phyloP scores from a whole-genome alignment of 495 filamentous ascomycete species.

The Alectoria sarmentosa region DNA sequence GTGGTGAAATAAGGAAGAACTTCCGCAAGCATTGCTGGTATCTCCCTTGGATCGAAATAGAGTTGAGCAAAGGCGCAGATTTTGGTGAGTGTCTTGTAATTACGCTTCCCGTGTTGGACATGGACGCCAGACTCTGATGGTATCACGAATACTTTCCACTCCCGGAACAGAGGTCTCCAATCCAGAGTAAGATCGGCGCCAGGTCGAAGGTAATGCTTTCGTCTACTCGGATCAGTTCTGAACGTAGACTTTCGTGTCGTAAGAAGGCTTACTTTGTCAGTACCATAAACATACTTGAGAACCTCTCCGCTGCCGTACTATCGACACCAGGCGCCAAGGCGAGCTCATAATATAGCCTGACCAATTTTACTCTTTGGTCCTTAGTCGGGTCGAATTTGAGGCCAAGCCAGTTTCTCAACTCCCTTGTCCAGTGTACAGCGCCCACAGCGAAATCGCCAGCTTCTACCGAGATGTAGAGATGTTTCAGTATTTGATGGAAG shows the following conservation, averaged over 20 bases:
- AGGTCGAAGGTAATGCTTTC: slow-evolving; percentile 90
- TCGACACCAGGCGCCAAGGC: slow-evolving; percentile 87
- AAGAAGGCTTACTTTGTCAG: slow-evolving; percentile 67
- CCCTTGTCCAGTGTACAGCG: slow-evolving; percentile 93
- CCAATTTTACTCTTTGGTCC: slow-evolving; percentile 71
- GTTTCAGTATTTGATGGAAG: slow-evolving; percentile 77
- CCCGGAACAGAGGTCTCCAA: slow-evolving; percentile 88
- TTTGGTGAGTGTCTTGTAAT: slow-evolving; percentile 70
- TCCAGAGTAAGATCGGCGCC: slow-evolving; percentile 83
- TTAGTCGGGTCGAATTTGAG: slow-evolving; percentile 94
- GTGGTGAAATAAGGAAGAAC: slow-evolving; percentile 93
- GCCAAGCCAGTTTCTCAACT: slow-evolving; percentile 88
- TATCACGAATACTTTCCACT: slow-evolving; percentile 81
- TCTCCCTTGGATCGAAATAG: slow-evolving; percentile 85
- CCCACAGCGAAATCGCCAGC: slow-evolving; percentile 92
- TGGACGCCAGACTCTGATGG: slow-evolving; percentile 68
- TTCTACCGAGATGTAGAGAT: slow-evolving; percentile 84
- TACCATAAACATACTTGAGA: slow-evolving; percentile 92
- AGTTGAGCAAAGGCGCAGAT: slow-evolving; percentile 81
- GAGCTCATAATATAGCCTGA: slow-evolving; percentile 90
- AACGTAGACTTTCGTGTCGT: slow-evolving; percentile 3
- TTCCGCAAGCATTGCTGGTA: slow-evolving; percentile 85
- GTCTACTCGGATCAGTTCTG: slow-evolving; percentile 48
- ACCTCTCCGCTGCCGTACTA: slow-evolving; percentile 71
- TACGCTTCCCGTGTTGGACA: slow-evolving; percentile 57